Evolutionary conservation across 129 eudicot species (phyloP).

Genomic region (Calendula officinalis): DNA sequence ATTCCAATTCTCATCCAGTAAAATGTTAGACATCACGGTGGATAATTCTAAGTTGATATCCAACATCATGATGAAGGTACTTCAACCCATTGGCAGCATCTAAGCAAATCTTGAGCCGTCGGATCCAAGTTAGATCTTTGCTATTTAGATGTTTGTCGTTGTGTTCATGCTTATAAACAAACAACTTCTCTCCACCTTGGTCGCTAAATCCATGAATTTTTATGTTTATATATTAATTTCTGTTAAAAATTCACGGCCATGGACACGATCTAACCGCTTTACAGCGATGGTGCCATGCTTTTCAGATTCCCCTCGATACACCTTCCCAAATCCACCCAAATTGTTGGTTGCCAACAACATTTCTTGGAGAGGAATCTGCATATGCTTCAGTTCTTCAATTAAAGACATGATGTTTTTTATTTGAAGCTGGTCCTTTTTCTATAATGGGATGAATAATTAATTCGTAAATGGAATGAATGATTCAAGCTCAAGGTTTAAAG

Average conservation of each 20-base stretch:
- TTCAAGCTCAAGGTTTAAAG: too few species aligned
- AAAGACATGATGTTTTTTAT: conserved; percentile 9
- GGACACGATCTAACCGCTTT: conserved; percentile 26
- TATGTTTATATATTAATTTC: conserved; percentile 35
- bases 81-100: conserved; percentile 27
- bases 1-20: conserved; percentile 17
- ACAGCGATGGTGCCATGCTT: conserved; percentile 34
- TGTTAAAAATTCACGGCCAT: conserved; percentile 27
- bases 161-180: conserved; percentile 35
- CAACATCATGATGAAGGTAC: conserved; percentile 31
- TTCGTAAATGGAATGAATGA: too few species aligned
- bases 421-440: too few species aligned
- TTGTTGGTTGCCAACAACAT: conserved; percentile 28
- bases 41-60: conserved; percentile 9
- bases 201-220: conserved; percentile 29
- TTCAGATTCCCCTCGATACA: conserved; percentile 28
- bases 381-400: too few species aligned
- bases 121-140: conserved; percentile 33
- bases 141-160: conserved; percentile 1
- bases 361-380: conserved; percentile 37
- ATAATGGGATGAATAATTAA: too few species aligned
- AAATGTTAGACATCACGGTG: conserved; percentile 29
- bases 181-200: conserved; percentile 28
- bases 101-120: conserved; percentile 35
- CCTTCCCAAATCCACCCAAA: conserved; percentile 45